Percentiles rank a stretch among this genome's conserved stretches.
These are phyloP conservation scores for Colletotrichum plurivorum DNA, from an alignment of 2,329 filamentous ascomycete species.

Conservation along the genomic window DNA sequence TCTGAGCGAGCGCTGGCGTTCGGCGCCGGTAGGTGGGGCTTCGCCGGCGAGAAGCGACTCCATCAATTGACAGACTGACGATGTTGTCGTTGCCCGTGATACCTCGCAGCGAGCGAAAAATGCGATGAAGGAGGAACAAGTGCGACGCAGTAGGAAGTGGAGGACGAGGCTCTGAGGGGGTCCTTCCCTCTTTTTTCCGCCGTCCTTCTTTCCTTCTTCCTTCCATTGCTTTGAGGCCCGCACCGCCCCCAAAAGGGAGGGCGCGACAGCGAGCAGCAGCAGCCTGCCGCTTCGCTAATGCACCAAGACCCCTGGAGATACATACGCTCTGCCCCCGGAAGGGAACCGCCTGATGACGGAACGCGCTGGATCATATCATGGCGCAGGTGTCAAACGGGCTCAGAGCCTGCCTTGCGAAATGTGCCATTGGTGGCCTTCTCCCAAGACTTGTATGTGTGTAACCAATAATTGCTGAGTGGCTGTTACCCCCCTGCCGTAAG, in stretches of 20 bases:
- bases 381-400: not conserved
- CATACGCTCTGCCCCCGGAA: not conserved
- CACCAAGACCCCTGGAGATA: constrained; percentile 10
- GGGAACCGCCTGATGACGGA: not conserved
- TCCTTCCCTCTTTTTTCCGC: too few species aligned
- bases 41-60: not conserved
- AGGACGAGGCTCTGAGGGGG: too few species aligned
- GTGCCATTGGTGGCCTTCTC: constrained; percentile 2
- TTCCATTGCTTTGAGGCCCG: too few species aligned
- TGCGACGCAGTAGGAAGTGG: not conserved
- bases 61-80: not conserved
- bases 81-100: too few species aligned
- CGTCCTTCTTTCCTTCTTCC: too few species aligned
- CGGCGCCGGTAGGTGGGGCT: not conserved
- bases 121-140: not conserved
- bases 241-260: too few species aligned
- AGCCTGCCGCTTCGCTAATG: constrained; percentile 9
- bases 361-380: not conserved
- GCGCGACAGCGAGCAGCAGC: too few species aligned
- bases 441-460: not conserved
- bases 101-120: not conserved
- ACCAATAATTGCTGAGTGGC: not conserved
- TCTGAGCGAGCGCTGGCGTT: not conserved
- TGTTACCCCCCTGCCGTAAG: not conserved
- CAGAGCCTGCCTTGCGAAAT: not conserved